Percentiles rank a stretch among this genome's conserved stretches.
Evolutionary conservation across 2,329 filamentous ascomycete genomes (phyloP).

Genomic region (Simplicillium aogashimaense): DNA sequence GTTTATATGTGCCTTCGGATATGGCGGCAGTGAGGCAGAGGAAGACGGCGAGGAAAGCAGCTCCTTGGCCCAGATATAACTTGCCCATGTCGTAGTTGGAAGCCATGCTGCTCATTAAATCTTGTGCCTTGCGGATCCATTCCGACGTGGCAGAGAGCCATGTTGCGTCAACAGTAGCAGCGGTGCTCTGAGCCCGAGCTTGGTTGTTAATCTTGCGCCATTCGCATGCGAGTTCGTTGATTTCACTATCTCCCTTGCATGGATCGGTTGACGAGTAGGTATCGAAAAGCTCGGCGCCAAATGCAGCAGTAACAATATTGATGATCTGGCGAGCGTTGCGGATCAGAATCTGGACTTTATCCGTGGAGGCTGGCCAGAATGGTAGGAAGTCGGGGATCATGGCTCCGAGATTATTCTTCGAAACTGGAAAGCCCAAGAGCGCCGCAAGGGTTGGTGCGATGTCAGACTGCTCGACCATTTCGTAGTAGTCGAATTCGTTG

Average conservation of each 20-base stretch:
- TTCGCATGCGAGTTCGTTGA: slow-evolving; percentile 56
- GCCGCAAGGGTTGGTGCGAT: slow-evolving; percentile 82
- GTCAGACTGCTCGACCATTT: slow-evolving; percentile 84
- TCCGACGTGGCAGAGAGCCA: slow-evolving; percentile 34
- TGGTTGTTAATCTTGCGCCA: slow-evolving; percentile 39
- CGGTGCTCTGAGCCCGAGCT: slow-evolving; percentile 12
- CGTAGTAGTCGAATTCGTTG: slow-evolving; percentile 76
- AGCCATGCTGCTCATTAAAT: slow-evolving; percentile 76
- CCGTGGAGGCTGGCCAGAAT: slow-evolving; percentile 51
- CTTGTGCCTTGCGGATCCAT: slow-evolving; percentile 67
- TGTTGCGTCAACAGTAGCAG: slow-evolving; percentile 19
- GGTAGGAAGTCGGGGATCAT: slow-evolving; percentile 71
- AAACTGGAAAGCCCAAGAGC: slow-evolving; percentile 77
- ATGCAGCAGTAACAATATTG: slow-evolving; percentile 65
- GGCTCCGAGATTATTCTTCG: slow-evolving; percentile 81
- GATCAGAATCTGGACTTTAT: slow-evolving; percentile 59
- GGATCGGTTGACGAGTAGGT: slow-evolving; percentile 20
- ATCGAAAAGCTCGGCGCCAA: slow-evolving; percentile 39
- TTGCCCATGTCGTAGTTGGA: slow-evolving; percentile 78
- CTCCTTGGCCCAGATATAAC: slow-evolving; percentile 37
- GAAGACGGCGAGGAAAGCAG: slow-evolving; percentile 24
- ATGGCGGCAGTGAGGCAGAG: slow-evolving; percentile 25
- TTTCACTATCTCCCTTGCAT: slow-evolving; percentile 22
- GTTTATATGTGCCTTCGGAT: neutral
- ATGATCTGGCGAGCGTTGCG: slow-evolving; percentile 76